A percentile compares a stretch with the other conserved stretches of the same genome.
These are phyloP conservation scores for Xylaria flabelliformis DNA, from an alignment of 495 filamentous ascomycete species.

Conservation along the genomic window DNA sequence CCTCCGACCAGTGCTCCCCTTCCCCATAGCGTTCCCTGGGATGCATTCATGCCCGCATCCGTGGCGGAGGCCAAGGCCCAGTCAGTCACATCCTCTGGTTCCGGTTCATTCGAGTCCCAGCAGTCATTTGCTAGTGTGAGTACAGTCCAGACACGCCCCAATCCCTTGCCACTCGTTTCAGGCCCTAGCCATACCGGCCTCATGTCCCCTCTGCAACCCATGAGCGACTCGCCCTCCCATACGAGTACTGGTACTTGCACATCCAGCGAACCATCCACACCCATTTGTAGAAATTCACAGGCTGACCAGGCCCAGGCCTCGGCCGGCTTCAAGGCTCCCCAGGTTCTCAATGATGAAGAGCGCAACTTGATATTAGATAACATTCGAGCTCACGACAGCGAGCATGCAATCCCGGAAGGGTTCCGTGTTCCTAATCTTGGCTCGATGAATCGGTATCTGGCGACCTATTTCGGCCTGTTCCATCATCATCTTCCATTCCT, in stretches of 20 bases:
- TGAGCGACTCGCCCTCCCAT: constrained; percentile 71
- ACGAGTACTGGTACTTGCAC: constrained; percentile 69
- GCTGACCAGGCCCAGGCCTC: constrained; percentile 59
- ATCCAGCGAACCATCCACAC: constrained; percentile 72
- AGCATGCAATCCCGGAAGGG: constrained; percentile 81
- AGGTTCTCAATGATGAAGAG: constrained; percentile 77
- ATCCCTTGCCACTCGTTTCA: constrained; percentile 70
- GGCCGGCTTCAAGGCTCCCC: constrained; percentile 70
- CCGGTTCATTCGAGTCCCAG: constrained; percentile 71
- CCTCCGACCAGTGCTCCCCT: constrained; percentile 73
- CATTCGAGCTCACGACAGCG: constrained; percentile 77
- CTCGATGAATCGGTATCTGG: constrained; percentile 85
- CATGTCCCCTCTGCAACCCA: constrained; percentile 67
- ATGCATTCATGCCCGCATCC: constrained; percentile 72
- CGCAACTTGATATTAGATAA: constrained; percentile 82
- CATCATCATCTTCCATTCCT: constrained; percentile 97
- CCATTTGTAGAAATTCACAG: constrained; percentile 48
- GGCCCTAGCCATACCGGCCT: constrained; percentile 68
- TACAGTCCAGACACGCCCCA: constrained; percentile 60
- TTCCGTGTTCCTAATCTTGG: constrained; percentile 83
- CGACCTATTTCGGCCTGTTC: constrained; percentile 96
- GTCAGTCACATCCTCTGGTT: constrained; percentile 67
- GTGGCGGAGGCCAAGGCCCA: constrained; percentile 71
- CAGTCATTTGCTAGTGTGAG: constrained; percentile 61
- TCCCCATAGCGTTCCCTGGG: constrained; percentile 72